Percentiles rank a stretch among this genome's conserved stretches.
phyloP scores from a whole-genome alignment of 805 yeast species.

The Metschnikowia matae region DNA sequence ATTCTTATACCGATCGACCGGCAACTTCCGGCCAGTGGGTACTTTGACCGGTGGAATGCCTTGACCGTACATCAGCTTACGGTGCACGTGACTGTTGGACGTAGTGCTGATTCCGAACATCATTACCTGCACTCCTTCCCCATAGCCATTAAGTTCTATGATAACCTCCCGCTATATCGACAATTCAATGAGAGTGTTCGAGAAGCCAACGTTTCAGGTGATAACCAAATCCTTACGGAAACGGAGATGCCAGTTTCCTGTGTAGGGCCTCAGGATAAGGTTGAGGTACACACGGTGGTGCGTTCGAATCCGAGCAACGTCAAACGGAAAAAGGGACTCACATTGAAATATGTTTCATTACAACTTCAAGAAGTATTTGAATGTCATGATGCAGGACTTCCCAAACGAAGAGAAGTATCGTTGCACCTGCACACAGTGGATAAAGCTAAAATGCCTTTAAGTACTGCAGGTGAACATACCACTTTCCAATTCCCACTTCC shows the following conservation, averaged over 20 bases:
- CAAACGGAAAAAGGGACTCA: slow-evolving; percentile 28
- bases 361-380: slow-evolving; percentile 54
- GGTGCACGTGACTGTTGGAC: slow-evolving; percentile 34
- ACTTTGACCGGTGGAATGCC: slow-evolving; percentile 44
- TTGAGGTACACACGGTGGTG: slow-evolving; percentile 37
- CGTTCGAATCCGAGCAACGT: slow-evolving; percentile 36
- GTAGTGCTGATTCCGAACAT: slow-evolving; percentile 26
- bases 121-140: slow-evolving; percentile 40
- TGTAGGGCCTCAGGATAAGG: slow-evolving; percentile 54
- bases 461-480: slow-evolving; percentile 25
- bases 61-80: slow-evolving; percentile 44
- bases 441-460: slow-evolving; percentile 17
- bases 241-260: slow-evolving; percentile 48
- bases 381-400: slow-evolving; percentile 48
- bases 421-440: slow-evolving; percentile 32
- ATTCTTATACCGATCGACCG: slow-evolving; percentile 52
- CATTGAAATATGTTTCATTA: slow-evolving; percentile 42
- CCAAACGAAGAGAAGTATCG: slow-evolving; percentile 44
- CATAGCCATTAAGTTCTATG: slow-evolving; percentile 52
- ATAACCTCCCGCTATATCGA: slow-evolving; percentile 51
- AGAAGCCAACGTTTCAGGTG: slow-evolving; percentile 43
- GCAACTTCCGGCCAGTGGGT: slow-evolving; percentile 51
- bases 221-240: slow-evolving; percentile 45
- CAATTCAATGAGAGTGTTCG: slow-evolving; percentile 52
- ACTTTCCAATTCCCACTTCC: slow-evolving; percentile 30